Conservation (phyloP, 495 filamentous ascomycete species). For the Terfezia boudieri region DNA sequence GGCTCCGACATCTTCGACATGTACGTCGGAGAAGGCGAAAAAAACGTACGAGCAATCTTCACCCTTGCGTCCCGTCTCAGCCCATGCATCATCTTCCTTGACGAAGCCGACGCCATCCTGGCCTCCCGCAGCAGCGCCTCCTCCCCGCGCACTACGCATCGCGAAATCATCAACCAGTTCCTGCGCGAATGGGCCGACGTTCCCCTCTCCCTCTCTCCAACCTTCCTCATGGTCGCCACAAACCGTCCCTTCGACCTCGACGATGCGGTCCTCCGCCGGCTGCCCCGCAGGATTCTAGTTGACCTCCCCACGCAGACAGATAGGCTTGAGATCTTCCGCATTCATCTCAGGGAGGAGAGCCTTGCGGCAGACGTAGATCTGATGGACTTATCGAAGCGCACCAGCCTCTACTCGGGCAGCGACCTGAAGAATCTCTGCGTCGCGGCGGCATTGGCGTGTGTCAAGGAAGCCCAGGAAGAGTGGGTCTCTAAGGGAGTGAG, state of each 20-base stretch:
- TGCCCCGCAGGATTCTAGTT: constrained; percentile 66
- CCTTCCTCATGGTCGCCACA: constrained; percentile 98
- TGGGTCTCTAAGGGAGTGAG: constrained; percentile 30
- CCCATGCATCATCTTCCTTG: constrained; percentile 91
- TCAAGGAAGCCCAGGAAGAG: constrained; percentile 51
- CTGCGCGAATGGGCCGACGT: constrained; percentile 96
- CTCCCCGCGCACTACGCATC: constrained; percentile 36
- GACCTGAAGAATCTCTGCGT: constrained; percentile 90
- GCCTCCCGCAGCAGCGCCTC: constrained; percentile 40
- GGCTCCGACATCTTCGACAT: constrained; percentile 69
- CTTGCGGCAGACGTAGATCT: constrained; percentile 50
- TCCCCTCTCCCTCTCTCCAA: constrained; percentile 39
- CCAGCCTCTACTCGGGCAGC: constrained; percentile 85
- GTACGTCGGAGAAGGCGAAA: constrained; percentile 90
- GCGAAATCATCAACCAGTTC: constrained; percentile 94
- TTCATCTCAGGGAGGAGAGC: constrained; percentile 61
- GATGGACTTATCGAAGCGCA: constrained; percentile 43
- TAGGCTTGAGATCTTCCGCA: constrained; percentile 53
- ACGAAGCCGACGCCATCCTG: constrained; percentile 87
- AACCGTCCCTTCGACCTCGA: constrained; percentile 91
- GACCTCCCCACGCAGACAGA: constrained; percentile 67
- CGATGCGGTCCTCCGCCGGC: constrained; percentile 67
- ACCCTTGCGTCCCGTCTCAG: constrained; percentile 71
- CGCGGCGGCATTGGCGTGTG: constrained; percentile 69
- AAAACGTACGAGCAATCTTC: constrained; percentile 82